Conservation (phyloP, 75 land plant genomes). For the Selaginella tamariscina region DNA sequence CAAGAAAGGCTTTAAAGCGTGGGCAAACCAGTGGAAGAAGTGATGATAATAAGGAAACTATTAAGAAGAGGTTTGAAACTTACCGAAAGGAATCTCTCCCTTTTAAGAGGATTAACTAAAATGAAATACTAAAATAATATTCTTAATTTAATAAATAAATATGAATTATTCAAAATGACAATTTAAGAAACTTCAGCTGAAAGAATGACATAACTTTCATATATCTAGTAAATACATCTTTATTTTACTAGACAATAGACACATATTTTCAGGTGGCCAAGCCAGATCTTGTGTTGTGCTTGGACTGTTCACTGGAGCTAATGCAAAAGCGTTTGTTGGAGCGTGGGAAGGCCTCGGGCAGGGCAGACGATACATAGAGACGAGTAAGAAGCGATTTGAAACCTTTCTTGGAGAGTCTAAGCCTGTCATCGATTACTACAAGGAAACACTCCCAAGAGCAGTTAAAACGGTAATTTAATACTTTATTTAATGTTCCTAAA, state of each 20-base stretch:
- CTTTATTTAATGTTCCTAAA: background rate
- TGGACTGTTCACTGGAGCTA: too few relatives aligned
- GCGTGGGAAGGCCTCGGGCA: background rate
- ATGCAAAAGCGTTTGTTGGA: conserved; percentile 8
- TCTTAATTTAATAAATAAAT: too few relatives aligned
- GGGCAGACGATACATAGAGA: conserved; percentile 11
- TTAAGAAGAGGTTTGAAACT: conserved; percentile 29
- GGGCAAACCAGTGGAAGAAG: conserved; percentile 31
- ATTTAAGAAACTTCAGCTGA: too few relatives aligned
- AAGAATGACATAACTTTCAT: too few relatives aligned
- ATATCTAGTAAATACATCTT: too few relatives aligned
- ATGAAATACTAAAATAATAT: too few relatives aligned
- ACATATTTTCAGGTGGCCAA: background rate
- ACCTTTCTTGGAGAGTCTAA: too few relatives aligned
- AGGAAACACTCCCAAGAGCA: background rate
- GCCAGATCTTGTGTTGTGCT: too few relatives aligned
- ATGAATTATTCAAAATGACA: too few relatives aligned
- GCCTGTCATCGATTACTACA: background rate
- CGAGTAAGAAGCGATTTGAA: too few relatives aligned
- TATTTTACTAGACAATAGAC: background rate
- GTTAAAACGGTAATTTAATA: background rate
- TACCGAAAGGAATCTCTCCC: conserved; percentile 34
- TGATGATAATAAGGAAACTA: conserved; percentile 29
- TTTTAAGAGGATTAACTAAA: background rate
- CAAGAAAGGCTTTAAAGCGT: conserved; percentile 25